Evolutionary conservation across 768 basidiomycete genomes (phyloP).

Genomic region (Tylopilus felleus): DNA sequence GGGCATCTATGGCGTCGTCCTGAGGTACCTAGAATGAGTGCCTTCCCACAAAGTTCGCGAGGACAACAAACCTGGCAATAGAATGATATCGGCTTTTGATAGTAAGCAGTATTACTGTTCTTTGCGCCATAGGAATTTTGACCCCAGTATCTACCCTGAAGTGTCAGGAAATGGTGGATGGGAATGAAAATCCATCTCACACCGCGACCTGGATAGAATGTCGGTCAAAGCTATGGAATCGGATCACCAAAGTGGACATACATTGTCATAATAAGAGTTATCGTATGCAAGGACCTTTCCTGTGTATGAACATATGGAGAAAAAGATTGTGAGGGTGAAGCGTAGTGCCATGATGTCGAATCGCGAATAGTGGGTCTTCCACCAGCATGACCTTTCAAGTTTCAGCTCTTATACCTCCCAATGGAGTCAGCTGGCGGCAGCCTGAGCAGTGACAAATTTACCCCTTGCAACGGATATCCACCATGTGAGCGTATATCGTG

Average conservation of each 20-base stretch:
- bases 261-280: slow-evolving; percentile 60
- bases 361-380: neutral
- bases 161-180: neutral
- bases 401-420: slow-evolving; percentile 18
- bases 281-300: slow-evolving; percentile 44
- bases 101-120: slow-evolving; percentile 48
- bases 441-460: neutral
- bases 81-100: slow-evolving; percentile 57
- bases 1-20: slow-evolving; percentile 66
- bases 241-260: slow-evolving; percentile 29
- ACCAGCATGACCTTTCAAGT: neutral
- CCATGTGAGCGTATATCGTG: slow-evolving; percentile 10
- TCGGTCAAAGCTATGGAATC: slow-evolving; percentile 1
- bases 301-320: slow-evolving; percentile 7
- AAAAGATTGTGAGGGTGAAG: neutral
- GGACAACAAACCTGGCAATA: slow-evolving; percentile 53
- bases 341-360: slow-evolving; percentile 12
- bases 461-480: neutral
- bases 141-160: slow-evolving; percentile 58
- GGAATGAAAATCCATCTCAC: slow-evolving; percentile 32
- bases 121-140: slow-evolving; percentile 71
- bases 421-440: neutral
- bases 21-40: slow-evolving; percentile 23
- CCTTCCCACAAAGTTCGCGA: neutral
- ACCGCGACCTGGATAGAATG: slow-evolving; percentile 46